Evolutionary conservation across 768 basidiomycete species (phyloP), one percentile per base, ranked within the genome.

Genomic region (Lactarius deliciosus): DNA sequence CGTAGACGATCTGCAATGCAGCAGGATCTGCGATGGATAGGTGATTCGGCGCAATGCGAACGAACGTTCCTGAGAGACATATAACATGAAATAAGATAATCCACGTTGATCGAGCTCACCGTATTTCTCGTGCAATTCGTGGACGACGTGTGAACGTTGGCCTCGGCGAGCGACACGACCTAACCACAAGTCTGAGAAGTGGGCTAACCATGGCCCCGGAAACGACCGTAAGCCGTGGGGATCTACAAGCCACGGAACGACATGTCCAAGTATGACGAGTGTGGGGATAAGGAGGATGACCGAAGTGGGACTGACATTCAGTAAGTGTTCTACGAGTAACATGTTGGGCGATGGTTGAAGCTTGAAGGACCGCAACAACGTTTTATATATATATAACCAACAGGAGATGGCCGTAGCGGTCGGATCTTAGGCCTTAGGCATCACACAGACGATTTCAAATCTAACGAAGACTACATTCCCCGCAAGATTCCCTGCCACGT

Each of bases 1-100:
- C 81, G 61, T 82, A 81, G 53, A 83, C 73, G 61, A 74, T 64
- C 30, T 75, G 75, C 15, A 82, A 66, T 0, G 82, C 82, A 0
- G 74, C 73, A 0, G 81, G 79, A 65, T 81, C 81, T 6, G 80
- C 73, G 64, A 84, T 78, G n/a, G 80, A 81, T 25, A 84, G 66
- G 67, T 82, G 80, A 67, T 81, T 79, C 1, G 82, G 82, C 11
- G 80, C 79, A 63, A 81, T 73, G 64, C 80, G 76, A 18, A 81
- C 79, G 55, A 81, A 76, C 5, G 74, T 75, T 50, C 79, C 80
- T 80, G 57, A 16, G 10, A 8, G 30, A 16, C 18, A 15, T 11
- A 6, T 25, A 5, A 20, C 34, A 34, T 64, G 5, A 20, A 28
- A 41, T 16, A 15, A 4, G 5, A 30, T 34, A 54, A 20, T 43